Evolutionary conservation across 108 stramenopile species (phyloP).

Genomic region (Discostella stelligeroides): DNA sequence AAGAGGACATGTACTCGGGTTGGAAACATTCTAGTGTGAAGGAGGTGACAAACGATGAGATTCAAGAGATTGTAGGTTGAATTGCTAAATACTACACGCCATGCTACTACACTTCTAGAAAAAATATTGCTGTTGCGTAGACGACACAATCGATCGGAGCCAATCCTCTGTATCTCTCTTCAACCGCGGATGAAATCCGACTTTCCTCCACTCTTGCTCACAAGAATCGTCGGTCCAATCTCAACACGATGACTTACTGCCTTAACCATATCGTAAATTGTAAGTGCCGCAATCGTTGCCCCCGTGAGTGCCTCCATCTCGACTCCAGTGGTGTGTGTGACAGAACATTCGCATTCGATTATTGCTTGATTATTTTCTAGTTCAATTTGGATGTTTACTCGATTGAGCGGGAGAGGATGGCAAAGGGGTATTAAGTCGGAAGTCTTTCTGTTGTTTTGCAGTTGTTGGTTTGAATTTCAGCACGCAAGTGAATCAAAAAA

Average conservation of each 20-base stretch:
- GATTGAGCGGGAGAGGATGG: conserved; percentile 81
- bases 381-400: conserved; percentile 70
- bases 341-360: conserved; percentile 80
- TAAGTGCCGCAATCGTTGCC: conserved; percentile 89
- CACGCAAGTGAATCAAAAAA: background rate
- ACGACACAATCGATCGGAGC: too few species aligned
- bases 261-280: conserved; percentile 98
- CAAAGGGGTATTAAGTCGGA: conserved; percentile 85
- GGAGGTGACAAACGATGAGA: conserved; percentile 72
- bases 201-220: conserved; percentile 89
- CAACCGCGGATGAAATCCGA: conserved; percentile 19
- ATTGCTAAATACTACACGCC: background rate
- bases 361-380: conserved; percentile 52
- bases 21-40: conserved; percentile 71
- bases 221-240: conserved; percentile 68
- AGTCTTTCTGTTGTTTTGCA: conserved; percentile 54
- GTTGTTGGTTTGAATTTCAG: background rate
- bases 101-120: too few species aligned
- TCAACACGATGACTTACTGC: conserved; percentile 91
- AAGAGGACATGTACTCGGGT: conserved; percentile 43
- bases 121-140: too few species aligned
- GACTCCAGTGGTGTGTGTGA: conserved; percentile 94
- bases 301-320: conserved; percentile 98
- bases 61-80: conserved; percentile 57
- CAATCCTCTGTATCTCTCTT: background rate